These are phyloP conservation scores for Venturia asperata DNA, from an alignment of 2,329 filamentous ascomycete genomes.

Conservation along the genomic window DNA sequence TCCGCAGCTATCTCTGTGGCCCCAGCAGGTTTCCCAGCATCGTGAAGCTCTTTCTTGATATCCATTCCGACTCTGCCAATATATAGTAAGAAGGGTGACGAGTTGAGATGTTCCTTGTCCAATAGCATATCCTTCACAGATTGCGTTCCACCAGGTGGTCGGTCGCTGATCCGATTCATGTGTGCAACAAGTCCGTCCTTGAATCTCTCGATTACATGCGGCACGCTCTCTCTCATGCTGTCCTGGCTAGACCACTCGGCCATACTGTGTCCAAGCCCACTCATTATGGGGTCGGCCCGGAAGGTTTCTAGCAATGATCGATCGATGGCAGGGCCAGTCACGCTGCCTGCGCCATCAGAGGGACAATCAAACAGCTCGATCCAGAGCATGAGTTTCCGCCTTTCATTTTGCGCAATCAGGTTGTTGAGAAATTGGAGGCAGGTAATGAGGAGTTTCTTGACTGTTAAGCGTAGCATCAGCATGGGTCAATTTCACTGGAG, in stretches of 20 bases:
- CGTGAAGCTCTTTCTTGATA: conserved; percentile 32
- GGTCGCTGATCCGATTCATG: conserved; percentile 15
- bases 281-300: conserved; percentile 9
- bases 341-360: conserved; percentile 4
- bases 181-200: conserved; percentile 17
- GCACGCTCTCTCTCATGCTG: conserved; percentile 8
- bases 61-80: conserved; percentile 35
- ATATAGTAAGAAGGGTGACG: conserved; percentile 35
- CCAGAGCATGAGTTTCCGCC: conserved; percentile 59
- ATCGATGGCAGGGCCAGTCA: conserved; percentile 4
- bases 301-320: conserved; percentile 8
- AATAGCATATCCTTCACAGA: conserved; percentile 26
- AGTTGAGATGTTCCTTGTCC: conserved; percentile 28
- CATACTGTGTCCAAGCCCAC: background rate
- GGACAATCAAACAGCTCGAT: conserved; percentile 57
- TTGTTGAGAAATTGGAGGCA: conserved; percentile 62
- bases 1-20: conserved; percentile 37
- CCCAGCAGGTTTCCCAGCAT: conserved; percentile 32
- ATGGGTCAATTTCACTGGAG: too few species aligned
- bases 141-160: background rate
- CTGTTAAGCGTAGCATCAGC: background rate
- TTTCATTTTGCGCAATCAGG: conserved; percentile 58
- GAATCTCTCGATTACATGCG: conserved; percentile 13
- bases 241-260: background rate
- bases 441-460: conserved; percentile 54